Percentiles rank a stretch among this genome's conserved stretches.
These are phyloP conservation scores for Xerocomellus amylosporus DNA, from an alignment of 768 basidiomycete genomes.

Conservation along the genomic window DNA sequence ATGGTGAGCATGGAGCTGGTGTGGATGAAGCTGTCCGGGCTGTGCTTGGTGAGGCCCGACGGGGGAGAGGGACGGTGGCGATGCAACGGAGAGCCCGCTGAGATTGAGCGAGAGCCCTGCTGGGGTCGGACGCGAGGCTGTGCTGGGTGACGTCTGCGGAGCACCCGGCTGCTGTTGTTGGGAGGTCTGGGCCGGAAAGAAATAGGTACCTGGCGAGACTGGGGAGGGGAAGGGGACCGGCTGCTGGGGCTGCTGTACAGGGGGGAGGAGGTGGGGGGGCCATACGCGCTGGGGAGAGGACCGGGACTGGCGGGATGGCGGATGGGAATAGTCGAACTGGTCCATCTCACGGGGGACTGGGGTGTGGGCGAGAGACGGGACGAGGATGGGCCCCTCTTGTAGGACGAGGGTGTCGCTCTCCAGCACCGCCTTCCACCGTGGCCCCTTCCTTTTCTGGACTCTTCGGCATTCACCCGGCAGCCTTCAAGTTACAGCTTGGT, in stretches of 20 bases:
- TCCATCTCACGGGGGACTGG: conserved; percentile 22
- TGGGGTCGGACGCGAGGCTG: conserved; percentile 25
- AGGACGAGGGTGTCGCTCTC: not conserved
- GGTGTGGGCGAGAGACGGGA: not conserved
- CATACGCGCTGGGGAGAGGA: conserved; percentile 27
- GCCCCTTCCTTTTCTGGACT: conserved; percentile 1
- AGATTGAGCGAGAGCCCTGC: conserved; percentile 64
- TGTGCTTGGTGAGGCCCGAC: conserved; percentile 46
- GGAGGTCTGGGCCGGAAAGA: conserved; percentile 17
- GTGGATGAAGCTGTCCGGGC: conserved; percentile 53
- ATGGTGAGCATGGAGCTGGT: conserved; percentile 54
- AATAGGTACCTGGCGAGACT: conserved; percentile 23
- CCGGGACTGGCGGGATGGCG: conserved; percentile 31
- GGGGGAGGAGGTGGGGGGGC: conserved; percentile 17
- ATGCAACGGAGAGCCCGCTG: conserved; percentile 61
- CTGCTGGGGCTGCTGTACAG: not conserved
- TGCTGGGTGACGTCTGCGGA: conserved; percentile 14
- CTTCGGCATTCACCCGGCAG: conserved; percentile 10
- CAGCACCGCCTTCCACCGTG: conserved; percentile 22
- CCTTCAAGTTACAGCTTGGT: no score
- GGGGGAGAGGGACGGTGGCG: conserved; percentile 64
- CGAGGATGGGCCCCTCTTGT: conserved; percentile 10
- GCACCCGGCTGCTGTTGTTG: conserved; percentile 14
- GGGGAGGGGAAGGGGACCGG: conserved; percentile 25
- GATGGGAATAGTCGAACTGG: conserved; percentile 32